phyloP scores from a whole-genome alignment of 2,329 filamentous ascomycete species.

The Cryphonectria nitschkei region DNA sequence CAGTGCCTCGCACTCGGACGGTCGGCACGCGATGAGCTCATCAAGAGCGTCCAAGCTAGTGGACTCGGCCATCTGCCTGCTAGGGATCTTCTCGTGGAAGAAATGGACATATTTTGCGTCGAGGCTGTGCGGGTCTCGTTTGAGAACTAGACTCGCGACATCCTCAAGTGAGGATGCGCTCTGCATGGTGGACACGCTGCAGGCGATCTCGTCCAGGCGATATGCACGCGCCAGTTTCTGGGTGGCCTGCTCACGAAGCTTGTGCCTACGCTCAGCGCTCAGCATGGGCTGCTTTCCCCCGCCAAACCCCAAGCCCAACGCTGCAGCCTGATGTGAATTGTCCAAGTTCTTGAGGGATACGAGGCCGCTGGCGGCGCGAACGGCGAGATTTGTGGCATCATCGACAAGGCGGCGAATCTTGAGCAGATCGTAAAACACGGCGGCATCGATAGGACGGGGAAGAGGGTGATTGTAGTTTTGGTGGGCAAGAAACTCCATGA shows the following conservation, averaged over 20 bases:
- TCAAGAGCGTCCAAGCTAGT: conserved; percentile 70
- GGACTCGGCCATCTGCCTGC: conserved; percentile 70
- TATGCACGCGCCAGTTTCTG: conserved; percentile 79
- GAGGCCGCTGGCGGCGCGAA: conserved; percentile 75
- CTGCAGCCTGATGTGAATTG: conserved; percentile 52
- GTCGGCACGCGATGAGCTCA: conserved; percentile 67
- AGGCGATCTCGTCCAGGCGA: conserved; percentile 79
- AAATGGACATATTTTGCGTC: conserved; percentile 90
- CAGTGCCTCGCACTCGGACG: conserved; percentile 67
- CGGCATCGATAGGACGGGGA: conserved; percentile 77
- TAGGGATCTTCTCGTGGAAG: conserved; percentile 88
- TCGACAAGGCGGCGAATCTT: conserved; percentile 82
- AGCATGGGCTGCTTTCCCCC: conserved; percentile 64
- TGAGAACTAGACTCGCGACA: conserved; percentile 73
- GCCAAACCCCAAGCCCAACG: conserved; percentile 58
- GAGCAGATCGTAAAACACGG: conserved; percentile 80
- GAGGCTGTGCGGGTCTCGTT: conserved; percentile 66
- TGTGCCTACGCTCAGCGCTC: conserved; percentile 75
- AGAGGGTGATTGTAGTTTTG: conserved; percentile 78
- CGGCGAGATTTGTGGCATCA: conserved; percentile 76
- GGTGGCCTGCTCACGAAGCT: conserved; percentile 80
- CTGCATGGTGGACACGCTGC: conserved; percentile 84
- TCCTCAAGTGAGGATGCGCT: conserved; percentile 76
- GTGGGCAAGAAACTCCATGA: conserved; percentile 78
- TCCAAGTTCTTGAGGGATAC: conserved; percentile 64